phyloP scores from a whole-genome alignment of 2,329 filamentous ascomycete species.

The Colletotrichum tabaci region DNA sequence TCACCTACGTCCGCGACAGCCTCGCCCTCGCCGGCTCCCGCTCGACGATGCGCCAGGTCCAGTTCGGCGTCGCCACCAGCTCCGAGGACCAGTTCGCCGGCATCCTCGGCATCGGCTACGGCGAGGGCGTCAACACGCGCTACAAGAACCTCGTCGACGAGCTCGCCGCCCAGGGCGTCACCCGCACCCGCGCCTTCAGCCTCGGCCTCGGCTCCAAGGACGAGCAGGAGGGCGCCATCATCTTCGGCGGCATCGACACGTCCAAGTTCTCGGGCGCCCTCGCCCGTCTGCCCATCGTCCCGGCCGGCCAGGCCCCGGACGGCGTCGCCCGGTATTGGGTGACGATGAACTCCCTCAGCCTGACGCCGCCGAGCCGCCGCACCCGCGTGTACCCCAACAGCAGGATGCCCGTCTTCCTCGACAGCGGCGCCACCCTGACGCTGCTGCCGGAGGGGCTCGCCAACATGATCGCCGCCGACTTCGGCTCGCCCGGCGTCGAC shows the following conservation, averaged over 20 bases:
- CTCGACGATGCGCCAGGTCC: slow-evolving; percentile 64
- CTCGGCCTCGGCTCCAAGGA: slow-evolving; percentile 75
- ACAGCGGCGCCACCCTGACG: slow-evolving; percentile 79
- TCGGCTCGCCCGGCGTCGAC: slow-evolving; percentile 59
- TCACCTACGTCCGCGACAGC: slow-evolving; percentile 65
- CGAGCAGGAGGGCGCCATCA: slow-evolving; percentile 72
- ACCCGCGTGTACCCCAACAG: slow-evolving; percentile 44
- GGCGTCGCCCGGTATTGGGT: slow-evolving; percentile 68
- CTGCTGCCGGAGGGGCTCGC: slow-evolving; percentile 74
- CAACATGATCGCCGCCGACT: slow-evolving; percentile 62
- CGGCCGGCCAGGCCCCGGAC: slow-evolving; percentile 69
- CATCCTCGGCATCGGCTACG: slow-evolving; percentile 84
- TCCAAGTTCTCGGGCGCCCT: slow-evolving; percentile 75
- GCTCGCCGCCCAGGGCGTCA: slow-evolving; percentile 65
- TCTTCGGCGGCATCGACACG: slow-evolving; percentile 78
- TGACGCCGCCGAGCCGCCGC: slow-evolving; percentile 56
- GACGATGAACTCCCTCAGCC: slow-evolving; percentile 60
- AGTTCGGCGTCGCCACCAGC: slow-evolving; percentile 75
- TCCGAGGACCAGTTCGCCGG: slow-evolving; percentile 65
- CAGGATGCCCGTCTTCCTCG: slow-evolving; percentile 74
- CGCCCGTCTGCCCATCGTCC: slow-evolving; percentile 72
- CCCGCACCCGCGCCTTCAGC: slow-evolving; percentile 74
- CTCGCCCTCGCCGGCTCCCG: slow-evolving; percentile 58
- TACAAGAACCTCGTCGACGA: slow-evolving; percentile 69
- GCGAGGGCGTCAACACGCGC: slow-evolving; percentile 60